Percentiles rank a stretch among this genome's conserved stretches.
phyloP scores from a whole-genome alignment of 1,139 yeast genomes.

The Magnusiomyces sp. region DNA sequence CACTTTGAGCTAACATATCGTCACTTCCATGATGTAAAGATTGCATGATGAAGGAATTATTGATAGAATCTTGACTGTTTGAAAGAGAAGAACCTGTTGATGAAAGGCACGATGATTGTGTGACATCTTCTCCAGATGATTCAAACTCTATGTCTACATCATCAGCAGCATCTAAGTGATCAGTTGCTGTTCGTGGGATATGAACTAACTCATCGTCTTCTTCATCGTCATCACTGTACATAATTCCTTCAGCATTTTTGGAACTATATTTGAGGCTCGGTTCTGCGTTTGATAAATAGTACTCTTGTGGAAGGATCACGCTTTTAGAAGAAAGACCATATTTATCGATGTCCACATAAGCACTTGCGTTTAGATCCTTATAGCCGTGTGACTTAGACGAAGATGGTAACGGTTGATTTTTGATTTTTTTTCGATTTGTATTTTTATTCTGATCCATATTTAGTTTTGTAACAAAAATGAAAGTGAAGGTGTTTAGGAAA shows the following conservation, averaged over 20 bases:
- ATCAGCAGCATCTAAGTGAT: neutral
- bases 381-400: no score
- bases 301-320: neutral
- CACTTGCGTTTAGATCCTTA: no score
- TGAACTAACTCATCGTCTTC: no score
- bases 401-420: neutral
- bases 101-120: neutral
- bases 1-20: neutral
- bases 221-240: neutral
- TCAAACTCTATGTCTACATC: no score
- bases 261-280: neutral
- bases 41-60: no score
- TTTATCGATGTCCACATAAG: conserved; percentile 1
- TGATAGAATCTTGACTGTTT: no score
- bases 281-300: neutral
- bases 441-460: neutral
- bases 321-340: neutral
- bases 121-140: neutral
- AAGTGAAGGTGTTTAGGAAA: no score
- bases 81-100: no score
- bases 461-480: no score
- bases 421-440: neutral
- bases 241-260: no score
- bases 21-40: neutral
- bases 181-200: neutral